Evolutionary conservation across 179 eudicot species (phyloP), one percentile per base, ranked within the genome.

Genomic region (Nepenthes alata): DNA sequence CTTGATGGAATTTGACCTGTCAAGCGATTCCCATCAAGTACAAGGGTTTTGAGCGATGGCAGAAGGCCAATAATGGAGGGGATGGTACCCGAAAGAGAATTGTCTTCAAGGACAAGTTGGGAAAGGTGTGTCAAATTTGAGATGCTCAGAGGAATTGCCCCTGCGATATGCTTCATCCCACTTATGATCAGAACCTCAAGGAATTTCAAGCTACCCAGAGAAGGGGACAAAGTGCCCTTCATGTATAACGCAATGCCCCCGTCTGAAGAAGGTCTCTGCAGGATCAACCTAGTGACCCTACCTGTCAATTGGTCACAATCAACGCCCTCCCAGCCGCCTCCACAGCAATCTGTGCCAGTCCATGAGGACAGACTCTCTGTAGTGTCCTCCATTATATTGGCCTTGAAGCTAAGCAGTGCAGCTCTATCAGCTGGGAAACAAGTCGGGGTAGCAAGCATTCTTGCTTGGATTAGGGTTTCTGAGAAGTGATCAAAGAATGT

Each of bases 251-350:
- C 54, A 2, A 52, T 57, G 14, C 13, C 67, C 16, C 53, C 47
- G 0, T 36, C 68, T 25, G 68, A 55, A 36, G 78, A 52, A 15
- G 89, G 81, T 35, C 72, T 72, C 67, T 87, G 91, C 56, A 89
- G 64, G 59, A 59, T 53, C 62, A 89, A 58, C 41, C 77, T 62
- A 50, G 73, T 89, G 25, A 89, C 93, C 59, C 97, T 72, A 10
- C 89, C 85, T 0, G 82, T 70, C 0, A 63, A 50, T 6, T 76
- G 78, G 57, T 75, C 66, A 57, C 97, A 89, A 13, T 81, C 63
- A 49, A 89, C 79, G 6, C 97, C 97, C 73, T 87, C 97, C 97
- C 97, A 89, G 53, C 71, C 85, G 9, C 91, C 97, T n/a, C 73
- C 76, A 51, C 97, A 89, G 67, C 95, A 87, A 69, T 89, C 85